Evolutionary conservation across 2,329 filamentous ascomycete genomes (phyloP).

Genomic region (Hypoxylon sp.): DNA sequence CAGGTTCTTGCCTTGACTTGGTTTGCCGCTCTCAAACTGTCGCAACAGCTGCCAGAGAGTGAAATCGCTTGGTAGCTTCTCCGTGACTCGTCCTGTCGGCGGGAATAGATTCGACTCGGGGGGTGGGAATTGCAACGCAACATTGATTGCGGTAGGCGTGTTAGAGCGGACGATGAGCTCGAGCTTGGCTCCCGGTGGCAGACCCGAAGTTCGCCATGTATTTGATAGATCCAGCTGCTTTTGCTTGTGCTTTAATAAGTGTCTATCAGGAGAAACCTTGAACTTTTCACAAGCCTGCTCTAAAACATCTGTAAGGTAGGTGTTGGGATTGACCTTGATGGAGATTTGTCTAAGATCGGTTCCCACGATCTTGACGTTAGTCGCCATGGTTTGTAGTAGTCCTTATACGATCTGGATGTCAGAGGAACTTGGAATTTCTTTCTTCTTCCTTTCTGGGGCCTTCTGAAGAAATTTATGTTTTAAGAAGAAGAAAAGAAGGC

Average conservation of each 20-base stretch:
- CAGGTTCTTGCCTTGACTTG: conserved; percentile 66
- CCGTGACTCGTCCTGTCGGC: conserved; percentile 72
- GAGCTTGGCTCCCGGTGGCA: conserved; percentile 86
- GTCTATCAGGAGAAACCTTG: conserved; percentile 74
- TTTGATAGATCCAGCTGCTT: conserved; percentile 86
- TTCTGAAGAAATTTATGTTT: no score
- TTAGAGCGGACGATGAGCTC: conserved; percentile 89
- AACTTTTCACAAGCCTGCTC: conserved; percentile 89
- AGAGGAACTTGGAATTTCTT: no score
- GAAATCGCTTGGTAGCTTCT: conserved; percentile 88
- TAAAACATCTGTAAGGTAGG: conserved; percentile 83
- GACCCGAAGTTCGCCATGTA: conserved; percentile 82
- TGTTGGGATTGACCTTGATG: conserved; percentile 84
- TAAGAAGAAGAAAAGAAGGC: no score
- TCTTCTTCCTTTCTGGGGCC: no score
- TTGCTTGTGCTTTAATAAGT: conserved; percentile 86
- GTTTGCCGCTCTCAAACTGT: conserved; percentile 83
- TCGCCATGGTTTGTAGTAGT: conserved; percentile 67
- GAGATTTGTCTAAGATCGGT: conserved; percentile 78
- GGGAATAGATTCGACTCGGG: conserved; percentile 70
- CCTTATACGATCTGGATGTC: not conserved
- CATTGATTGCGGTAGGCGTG: conserved; percentile 83
- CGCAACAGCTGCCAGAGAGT: conserved; percentile 90
- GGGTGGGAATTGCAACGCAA: conserved; percentile 85
- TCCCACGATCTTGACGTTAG: conserved; percentile 88